Base-by-base conservation (phyloP, 805 yeast species). In the Metschnikowia koreensis region DNA sequence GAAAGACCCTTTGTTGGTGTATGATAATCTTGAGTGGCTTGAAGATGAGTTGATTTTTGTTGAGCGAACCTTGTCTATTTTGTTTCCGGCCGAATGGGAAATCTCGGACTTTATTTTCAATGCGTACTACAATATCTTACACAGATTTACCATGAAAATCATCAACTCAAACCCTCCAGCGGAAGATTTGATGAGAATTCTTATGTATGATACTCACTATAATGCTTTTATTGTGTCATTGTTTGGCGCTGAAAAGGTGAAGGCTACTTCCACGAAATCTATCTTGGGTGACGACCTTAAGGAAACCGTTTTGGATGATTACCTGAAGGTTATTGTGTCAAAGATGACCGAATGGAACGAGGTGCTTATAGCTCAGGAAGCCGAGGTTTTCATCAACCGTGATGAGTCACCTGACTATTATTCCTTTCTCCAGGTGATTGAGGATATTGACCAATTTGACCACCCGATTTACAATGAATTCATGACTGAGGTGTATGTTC, bases 341-440 rank as follows among this genome's bases (percentile, higher is more conserved):
- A 90, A 90, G 66, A 86, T 93, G 77, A 80, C 79, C 13, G 96
- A 90, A 69, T 94, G 98, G 98, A 82, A 89, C 67, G 66, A 67
- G 3, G 88, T 84, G 55, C 76, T 90, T 50, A 80, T 83, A 40
- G 67, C 73, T n/a, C 82, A 84, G 27, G 97, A 90, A 64, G 77
- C 81, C 17, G 74, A 72, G 27, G 77, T 84, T 12, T 93, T 93
- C 65, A 69, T 74, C 37, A 74, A 75, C 41, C 82, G 97, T 65
- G 73, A 75, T 13, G 75, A 77, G 7, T 91, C 96, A 7, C 97
- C 97, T 7, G 89, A 84, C 50, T 64, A 71, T 5, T 90, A 86
- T 63, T 77, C 82, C 6, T 89, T 89, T 58, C 66, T 60, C 40
- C 78, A 73, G 54, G 61, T 63, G 1, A 66, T 71, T 48, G 75